Evolutionary conservation across 805 yeast genomes (phyloP).

Genomic region (Candida tallmaniae): DNA sequence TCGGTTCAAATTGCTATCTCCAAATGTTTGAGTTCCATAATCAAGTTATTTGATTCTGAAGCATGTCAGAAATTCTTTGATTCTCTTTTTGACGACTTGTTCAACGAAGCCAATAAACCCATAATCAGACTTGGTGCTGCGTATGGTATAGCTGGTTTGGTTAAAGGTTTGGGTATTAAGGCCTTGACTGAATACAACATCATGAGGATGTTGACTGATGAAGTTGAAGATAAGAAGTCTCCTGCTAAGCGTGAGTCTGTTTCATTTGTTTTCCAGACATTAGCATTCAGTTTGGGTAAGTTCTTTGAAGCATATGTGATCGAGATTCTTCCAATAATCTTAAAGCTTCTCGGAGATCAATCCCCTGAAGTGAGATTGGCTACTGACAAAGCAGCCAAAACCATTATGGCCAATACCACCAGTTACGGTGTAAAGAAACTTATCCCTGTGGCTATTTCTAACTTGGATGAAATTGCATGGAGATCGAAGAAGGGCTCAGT

Average conservation of each 20-base stretch:
- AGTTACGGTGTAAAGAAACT: constrained; percentile 86
- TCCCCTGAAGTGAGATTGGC: constrained; percentile 84
- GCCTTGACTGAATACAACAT: constrained; percentile 73
- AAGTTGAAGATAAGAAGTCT: constrained; percentile 82
- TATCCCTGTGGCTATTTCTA: constrained; percentile 85
- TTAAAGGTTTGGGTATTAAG: constrained; percentile 82
- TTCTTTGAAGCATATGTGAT: constrained; percentile 92
- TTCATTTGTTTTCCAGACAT: constrained; percentile 77
- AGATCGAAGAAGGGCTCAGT: constrained; percentile 96
- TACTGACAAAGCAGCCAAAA: constrained; percentile 79
- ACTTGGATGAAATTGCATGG: constrained; percentile 89
- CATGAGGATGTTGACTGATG: constrained; percentile 68
- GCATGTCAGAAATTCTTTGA: constrained; percentile 52
- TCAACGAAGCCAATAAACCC: constrained; percentile 37
- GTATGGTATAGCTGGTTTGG: constrained; percentile 91
- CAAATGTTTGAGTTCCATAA: constrained; percentile 81
- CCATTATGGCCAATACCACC: constrained; percentile 86
- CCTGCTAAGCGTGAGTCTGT: constrained; percentile 79
- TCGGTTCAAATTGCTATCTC: constrained; percentile 86
- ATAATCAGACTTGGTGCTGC: constrained; percentile 89
- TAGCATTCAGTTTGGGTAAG: constrained; percentile 71
- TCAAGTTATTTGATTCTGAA: constrained; percentile 47
- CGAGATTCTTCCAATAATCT: constrained; percentile 76
- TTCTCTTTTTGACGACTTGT: constrained; percentile 50
- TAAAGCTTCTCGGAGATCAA: constrained; percentile 81